A percentile compares a stretch with the other conserved stretches of the same genome.
phyloP scores from a whole-genome alignment of 2,329 filamentous ascomycete species.

The Cercospora janseana region DNA sequence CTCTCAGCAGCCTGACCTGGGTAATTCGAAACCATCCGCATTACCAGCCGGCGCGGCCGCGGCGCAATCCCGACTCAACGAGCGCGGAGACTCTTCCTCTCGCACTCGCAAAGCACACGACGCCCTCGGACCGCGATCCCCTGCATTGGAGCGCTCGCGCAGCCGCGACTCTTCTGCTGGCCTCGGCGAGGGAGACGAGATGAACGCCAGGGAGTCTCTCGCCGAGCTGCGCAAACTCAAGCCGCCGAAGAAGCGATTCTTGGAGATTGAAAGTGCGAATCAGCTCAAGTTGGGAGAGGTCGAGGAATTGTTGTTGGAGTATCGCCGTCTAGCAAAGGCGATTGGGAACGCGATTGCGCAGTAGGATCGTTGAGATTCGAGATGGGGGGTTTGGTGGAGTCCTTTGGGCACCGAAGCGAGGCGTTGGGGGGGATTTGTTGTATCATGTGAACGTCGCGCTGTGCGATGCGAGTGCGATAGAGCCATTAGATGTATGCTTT shows the following conservation, averaged over 20 bases:
- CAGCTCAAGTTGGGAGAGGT: constrained; percentile 50
- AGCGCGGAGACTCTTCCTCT: constrained; percentile 31
- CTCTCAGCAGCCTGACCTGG: constrained; percentile 19
- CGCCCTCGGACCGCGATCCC: background rate
- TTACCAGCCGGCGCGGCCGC: constrained; percentile 12
- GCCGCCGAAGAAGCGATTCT: constrained; percentile 48
- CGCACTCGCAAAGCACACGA: constrained; percentile 15
- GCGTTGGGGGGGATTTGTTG: background rate
- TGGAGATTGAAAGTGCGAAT: constrained; percentile 47
- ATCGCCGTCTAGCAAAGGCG: constrained; percentile 44
- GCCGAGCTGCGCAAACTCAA: constrained; percentile 47
- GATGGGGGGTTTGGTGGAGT: background rate
- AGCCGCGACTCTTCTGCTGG: constrained; percentile 18
- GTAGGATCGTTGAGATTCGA: constrained; percentile 1
- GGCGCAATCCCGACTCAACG: constrained; percentile 32
- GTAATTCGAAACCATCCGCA: constrained; percentile 10
- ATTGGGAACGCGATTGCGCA: constrained; percentile 43
- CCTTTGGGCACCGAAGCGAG: background rate
- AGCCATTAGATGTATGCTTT: too few relatives aligned
- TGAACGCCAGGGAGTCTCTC: constrained; percentile 45
- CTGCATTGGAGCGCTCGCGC: constrained; percentile 15
- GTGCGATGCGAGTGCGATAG: too few relatives aligned
- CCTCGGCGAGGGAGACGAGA: constrained; percentile 35
- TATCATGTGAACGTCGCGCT: too few relatives aligned
- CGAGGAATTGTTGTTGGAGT: constrained; percentile 44